Base-by-base conservation (phyloP, 305 asterid genomes). In the Fraxinus nigra region DNA sequence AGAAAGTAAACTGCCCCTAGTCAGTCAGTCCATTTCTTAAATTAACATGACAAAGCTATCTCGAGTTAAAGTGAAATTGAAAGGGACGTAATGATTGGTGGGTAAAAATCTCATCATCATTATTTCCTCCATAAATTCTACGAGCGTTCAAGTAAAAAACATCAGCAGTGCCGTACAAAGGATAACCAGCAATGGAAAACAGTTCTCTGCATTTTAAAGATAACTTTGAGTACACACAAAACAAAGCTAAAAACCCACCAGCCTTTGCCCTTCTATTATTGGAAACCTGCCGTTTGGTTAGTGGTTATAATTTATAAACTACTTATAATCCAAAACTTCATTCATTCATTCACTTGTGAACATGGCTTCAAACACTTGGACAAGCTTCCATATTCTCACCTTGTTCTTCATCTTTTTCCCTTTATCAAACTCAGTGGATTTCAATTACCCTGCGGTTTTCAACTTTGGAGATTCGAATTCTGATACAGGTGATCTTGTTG, bases 391-490 rank as follows among this genome's bases (percentile, higher is more conserved):
- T 18, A 76, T 83, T 78, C 78, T 79, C 82, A 18, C 77, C 81
- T 2, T 88, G 10, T 11, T 86, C 73, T 34, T 84, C 40, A 4
- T 83, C 83, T 75, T 76, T 87, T 81, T 86, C 14, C 84, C 88
- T 46, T 26, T 73, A 70, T 77, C 91, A 77, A 78, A 3, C 80
- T 84, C 99, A 78, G 61, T 93, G 32, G 95, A 93, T 82, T 94
- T 96, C 91, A 90, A 90, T 77, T 95, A 85, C 48, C 98, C 98
- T 1, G 98, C 98, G 16, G 95, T 94, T 73, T 92, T 96, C 94
- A 96, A 96, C 85, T 96, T 94, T n/a, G 99, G 99, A 0, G 99
- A 96, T 87, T 96, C 98, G 9, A 96, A 96, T 84, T 96, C 99
- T 13, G 98, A 96, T 88, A 96, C 99, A 0, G 98, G 98, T 7